Evolutionary conservation across 2,329 filamentous ascomycete genomes (phyloP), one percentile per base, ranked within the genome.

Genomic region (Hymenotorrendiella dingleyae): DNA sequence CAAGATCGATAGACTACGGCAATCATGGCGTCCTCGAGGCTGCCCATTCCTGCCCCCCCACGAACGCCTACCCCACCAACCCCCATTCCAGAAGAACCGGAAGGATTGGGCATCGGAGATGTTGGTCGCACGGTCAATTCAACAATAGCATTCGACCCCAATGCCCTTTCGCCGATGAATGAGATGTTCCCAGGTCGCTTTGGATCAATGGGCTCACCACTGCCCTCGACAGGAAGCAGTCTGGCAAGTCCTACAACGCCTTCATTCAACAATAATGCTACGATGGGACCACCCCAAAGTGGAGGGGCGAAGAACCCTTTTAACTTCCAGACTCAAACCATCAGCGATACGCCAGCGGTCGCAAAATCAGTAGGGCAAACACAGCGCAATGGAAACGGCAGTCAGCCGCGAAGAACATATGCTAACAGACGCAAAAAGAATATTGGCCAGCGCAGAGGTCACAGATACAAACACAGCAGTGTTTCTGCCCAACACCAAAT

Each of bases 401-500:
- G 19, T 40, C 23, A 20, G 37, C 42, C 42, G 19, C 11, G 36
- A 30, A 38, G 41, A 43, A 36, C 16, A n/a, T 36, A 43, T 36
- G 64, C 55, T 54, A 51, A 49, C 50, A 41, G 28, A 42, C 27
- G 30, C 48, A 29, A 47, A 40, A 63, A 94, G 83, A 91, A 88
- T 55, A 80, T 96, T 50, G 90, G 90, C 50, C 87, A 95, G 65
- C 81, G 93, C 53, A 84, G 91, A 48, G 93, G 93, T 49, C 93
- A 98, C 70, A 89, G 93, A 63, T 98, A 98, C 74, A 95, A 96
- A 62, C 91, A 97, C 69, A 94, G 86, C 63, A 94, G 87, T 62
- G 84, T 98, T 44, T 94, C 87, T 16, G 69, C 79, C 6, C 79
- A 82, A 56, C 90, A 97, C 62, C 90, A 96, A 64, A 94, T 97